Base-by-base conservation (phyloP, 306 rosid species). In the Macrotyloma uniflorum region DNA sequence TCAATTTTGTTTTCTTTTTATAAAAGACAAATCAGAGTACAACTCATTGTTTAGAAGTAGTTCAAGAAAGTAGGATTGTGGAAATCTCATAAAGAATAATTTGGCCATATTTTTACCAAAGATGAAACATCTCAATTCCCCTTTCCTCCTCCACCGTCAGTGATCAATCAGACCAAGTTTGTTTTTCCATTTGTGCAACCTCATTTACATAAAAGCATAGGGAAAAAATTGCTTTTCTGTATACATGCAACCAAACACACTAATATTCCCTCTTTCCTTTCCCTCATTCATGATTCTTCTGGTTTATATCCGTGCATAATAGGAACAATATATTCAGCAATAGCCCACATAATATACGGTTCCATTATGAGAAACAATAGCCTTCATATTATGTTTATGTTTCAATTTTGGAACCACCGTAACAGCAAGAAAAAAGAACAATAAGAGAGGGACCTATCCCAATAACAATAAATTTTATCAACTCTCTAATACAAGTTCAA, bases 391-490 rank as follows among this genome's bases (percentile, higher is more conserved):
- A 59, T 59, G 32, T 14, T 28, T 28, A 26, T 28, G 40, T 59
- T 3, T 18, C 38, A 15, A 58, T 32, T 14, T 61, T 61, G 7
- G 1, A 58, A 20, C 8, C 64, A 57, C 36, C 40, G 6, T 35
- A 57, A 57, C 36, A 11, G 9, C 64, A 26, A 30, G 67, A 38
- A n/a, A 61, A 61, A 61, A 30, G 20, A 61, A 61, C 67, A 30
- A 32, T 8, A 14, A 30, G 22, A 42, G 22, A 59, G 68, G 72
- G 74, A 63, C 35, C 43, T 62, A 74, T 74, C 40, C 20, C 67
- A 40, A 64, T 45, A 74, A 74, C 64, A 32, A 59, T 33, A 45
- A 69, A 71, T 22, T 32, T 33, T 5, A n/a, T 70, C 26, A 61
- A 59, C 46, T 46, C 55, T 59, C 45, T 3, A 7, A 61, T 22